Evolutionary conservation across 169 alveolate genomes (phyloP), one percentile per base, ranked within the genome.

Genomic region (Plasmodium yoelii): DNA sequence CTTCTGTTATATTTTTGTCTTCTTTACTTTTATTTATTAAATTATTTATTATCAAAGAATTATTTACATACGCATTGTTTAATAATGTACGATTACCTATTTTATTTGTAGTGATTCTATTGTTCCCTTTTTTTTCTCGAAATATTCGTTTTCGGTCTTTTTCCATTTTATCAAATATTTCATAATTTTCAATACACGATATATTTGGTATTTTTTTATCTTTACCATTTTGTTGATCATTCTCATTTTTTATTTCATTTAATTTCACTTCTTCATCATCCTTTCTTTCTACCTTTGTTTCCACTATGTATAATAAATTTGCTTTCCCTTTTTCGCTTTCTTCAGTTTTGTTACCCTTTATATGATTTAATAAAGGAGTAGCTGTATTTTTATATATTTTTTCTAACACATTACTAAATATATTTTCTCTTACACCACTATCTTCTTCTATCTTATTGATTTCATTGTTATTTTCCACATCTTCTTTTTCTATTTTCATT

Each of bases 151-250:
- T 80, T 51, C 90, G 53, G 39, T 80, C 57, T 18, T 47, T 80
- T 80, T 80, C 90, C 63, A 51, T 64, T 80, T 80, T 42, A 34
- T 80, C 77, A 49, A 80, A 80, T 5, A 80, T 65, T 59, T 68
- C 44, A 51, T 80, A 80, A 51, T 67, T 65, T 18, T 34, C 39
- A 42, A 53, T 59, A 3, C 63, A 57, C 3, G 59, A 26, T 2
- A 65, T 42, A 12, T 80, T 65, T 24, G n/a, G 61, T 1, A 53
- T 44, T 1, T 42, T 68, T 65, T 44, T 13, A 10, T 26, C 47
- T 47, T 67, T 71, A 57, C 67, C 34, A 39, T 1, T 74, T 6
- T n/a, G 61, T 46, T 61, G 57, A 5, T 60, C 73, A 56, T 64
- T 46, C 9, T 34, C 68, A 61, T 75, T 24, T 18, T 75, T 44